Evolutionary conservation across 306 rosid species (phyloP).

Genomic region (Quercus dentata): DNA sequence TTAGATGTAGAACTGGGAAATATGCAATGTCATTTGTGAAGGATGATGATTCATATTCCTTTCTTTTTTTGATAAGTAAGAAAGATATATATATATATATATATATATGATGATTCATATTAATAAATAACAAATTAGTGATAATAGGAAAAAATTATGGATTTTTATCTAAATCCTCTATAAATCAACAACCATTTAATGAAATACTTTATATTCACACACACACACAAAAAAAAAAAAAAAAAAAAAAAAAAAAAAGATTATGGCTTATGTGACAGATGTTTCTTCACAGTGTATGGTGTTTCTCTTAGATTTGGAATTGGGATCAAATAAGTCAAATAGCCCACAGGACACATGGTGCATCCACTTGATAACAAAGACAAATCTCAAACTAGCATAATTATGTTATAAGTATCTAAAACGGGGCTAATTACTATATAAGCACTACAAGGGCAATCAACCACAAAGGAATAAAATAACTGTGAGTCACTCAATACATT

Average conservation of each 20-base stretch:
- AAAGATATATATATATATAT: too few relatives aligned
- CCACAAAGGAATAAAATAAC: not conserved
- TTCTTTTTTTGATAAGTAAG: too few relatives aligned
- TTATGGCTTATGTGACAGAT: not conserved
- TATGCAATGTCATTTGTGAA: not conserved
- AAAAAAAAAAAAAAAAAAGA: not conserved
- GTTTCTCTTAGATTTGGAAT: not conserved
- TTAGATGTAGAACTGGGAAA: not conserved
- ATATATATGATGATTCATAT: not conserved
- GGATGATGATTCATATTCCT: too few relatives aligned
- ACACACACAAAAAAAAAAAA: not conserved
- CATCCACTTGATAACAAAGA: too few relatives aligned
- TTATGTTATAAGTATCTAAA: not conserved
- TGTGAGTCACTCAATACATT: not conserved
- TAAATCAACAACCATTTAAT: not conserved
- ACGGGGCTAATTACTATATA: not conserved
- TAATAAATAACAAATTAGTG: not conserved
- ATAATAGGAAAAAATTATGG: not conserved
- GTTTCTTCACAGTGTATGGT: not conserved
- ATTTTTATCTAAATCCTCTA: not conserved
- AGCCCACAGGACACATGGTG: not conserved
- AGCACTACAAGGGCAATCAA: not conserved
- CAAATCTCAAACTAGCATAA: too few relatives aligned
- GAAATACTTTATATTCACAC: not conserved
- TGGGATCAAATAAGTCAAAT: not conserved